Evolutionary conservation across 805 yeast species (phyloP).

Genomic region (Candida michaelii): DNA sequence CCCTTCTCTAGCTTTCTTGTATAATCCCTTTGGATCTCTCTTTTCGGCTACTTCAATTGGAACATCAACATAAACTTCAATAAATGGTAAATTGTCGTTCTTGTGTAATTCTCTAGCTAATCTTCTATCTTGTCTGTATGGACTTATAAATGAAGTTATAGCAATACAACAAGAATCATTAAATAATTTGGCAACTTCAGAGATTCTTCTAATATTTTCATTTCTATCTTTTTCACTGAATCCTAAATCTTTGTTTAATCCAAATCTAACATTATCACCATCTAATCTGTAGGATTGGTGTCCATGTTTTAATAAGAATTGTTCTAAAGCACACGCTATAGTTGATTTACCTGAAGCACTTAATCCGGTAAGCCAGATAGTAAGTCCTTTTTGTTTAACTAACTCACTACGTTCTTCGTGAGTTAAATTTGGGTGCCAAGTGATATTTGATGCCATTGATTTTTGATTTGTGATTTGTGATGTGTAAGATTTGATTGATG

Average conservation of each 20-base stretch:
- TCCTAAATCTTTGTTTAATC: slow-evolving; percentile 92
- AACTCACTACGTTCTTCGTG: slow-evolving; percentile 74
- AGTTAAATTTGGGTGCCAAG: slow-evolving; percentile 92
- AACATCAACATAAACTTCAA: slow-evolving; percentile 90
- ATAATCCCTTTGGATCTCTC: slow-evolving; percentile 96
- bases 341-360: slow-evolving; percentile 96
- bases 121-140: slow-evolving; percentile 81
- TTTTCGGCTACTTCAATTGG: slow-evolving; percentile 93
- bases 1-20: slow-evolving; percentile 96
- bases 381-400: slow-evolving; percentile 81
- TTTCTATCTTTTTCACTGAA: slow-evolving; percentile 89
- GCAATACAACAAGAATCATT: slow-evolving; percentile 90
- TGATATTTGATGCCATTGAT: slow-evolving; percentile 97
- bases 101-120: slow-evolving; percentile 84
- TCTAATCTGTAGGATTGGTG: slow-evolving; percentile 83
- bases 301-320: slow-evolving; percentile 66
- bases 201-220: slow-evolving; percentile 92
- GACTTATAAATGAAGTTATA: slow-evolving; percentile 89
- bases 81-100: slow-evolving; percentile 72
- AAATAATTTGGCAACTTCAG: slow-evolving; percentile 91
- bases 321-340: slow-evolving; percentile 92
- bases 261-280: slow-evolving; percentile 93
- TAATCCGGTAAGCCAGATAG: slow-evolving; percentile 93
- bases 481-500: background rate
- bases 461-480: slow-evolving; percentile 14